Evolutionary conservation across 345 rosid genomes (phyloP).

Genomic region (Cochlearia excelsa): DNA sequence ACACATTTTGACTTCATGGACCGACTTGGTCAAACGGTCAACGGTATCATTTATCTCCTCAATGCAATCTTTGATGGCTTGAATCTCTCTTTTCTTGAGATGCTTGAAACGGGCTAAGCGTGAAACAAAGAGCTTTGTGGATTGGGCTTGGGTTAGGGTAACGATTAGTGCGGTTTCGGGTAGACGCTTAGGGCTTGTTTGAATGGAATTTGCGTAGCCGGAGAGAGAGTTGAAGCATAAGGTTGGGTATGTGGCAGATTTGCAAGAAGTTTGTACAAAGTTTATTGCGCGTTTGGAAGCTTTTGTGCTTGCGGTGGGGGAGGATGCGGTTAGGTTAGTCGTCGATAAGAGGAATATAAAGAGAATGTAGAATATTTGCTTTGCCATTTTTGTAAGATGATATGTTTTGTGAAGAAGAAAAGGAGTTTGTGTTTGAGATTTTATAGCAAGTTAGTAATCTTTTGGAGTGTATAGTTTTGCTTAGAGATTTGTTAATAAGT

Average conservation of each 20-base stretch:
- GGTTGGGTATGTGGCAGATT: constrained; percentile 59
- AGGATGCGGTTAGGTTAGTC: neutral
- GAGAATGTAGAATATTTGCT: no score
- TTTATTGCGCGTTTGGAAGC: no score
- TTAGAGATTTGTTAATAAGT: no score
- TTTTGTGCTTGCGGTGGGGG: no score
- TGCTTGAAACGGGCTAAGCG: constrained; percentile 50
- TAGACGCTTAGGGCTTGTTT: constrained; percentile 58
- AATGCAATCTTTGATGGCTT: constrained; percentile 65
- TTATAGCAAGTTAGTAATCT: no score
- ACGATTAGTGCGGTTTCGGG: constrained; percentile 73
- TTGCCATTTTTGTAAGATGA: no score
- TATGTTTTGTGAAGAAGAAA: no score
- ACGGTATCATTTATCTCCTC: constrained; percentile 68
- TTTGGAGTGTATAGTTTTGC: no score
- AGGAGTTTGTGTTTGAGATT: no score
- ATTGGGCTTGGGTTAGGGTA: constrained; percentile 54
- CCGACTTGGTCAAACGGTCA: constrained; percentile 63
- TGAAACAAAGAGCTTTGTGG: constrained; percentile 54
- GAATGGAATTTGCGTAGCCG: constrained; percentile 51
- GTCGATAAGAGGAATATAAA: no score
- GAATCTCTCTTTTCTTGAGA: constrained; percentile 52
- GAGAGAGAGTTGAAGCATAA: constrained; percentile 67
- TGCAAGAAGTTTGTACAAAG: constrained; percentile 42
- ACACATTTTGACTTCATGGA: constrained; percentile 55